A percentile compares a stretch with the other conserved stretches of the same genome.
Evolutionary conservation across 176 grass and related monocot species (phyloP).

Genomic region (Rhynchospora tenuis): DNA sequence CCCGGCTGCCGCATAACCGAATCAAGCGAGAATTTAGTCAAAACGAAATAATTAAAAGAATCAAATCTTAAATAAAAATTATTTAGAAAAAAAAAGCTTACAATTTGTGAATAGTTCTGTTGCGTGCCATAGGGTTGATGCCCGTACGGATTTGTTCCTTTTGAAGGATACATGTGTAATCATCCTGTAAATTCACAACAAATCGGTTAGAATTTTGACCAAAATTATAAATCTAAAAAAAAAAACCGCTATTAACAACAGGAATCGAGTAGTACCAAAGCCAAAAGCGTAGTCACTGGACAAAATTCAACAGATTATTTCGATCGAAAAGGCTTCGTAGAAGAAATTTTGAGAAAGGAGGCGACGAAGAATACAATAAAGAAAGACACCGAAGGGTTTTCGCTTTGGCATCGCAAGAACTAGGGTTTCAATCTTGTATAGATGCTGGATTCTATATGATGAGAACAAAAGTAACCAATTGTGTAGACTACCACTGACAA

Average conservation of each 20-base stretch:
- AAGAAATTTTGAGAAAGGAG: neutral
- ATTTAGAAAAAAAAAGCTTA: slow-evolving; percentile 22
- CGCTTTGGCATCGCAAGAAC: neutral
- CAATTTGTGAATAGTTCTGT: slow-evolving; percentile 64
- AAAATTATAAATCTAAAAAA: neutral
- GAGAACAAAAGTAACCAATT: neutral
- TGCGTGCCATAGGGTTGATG: slow-evolving; percentile 54
- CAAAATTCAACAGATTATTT: neutral
- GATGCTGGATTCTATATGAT: neutral
- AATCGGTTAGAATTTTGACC: neutral
- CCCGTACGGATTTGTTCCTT: slow-evolving; percentile 61
- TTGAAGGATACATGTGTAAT: slow-evolving; percentile 57
- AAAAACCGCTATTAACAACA: neutral
- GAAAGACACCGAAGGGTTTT: neutral
- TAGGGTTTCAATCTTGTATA: neutral
- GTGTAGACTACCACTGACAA: neutral
- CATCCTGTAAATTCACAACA: neutral
- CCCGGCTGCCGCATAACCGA: slow-evolving; percentile 42
- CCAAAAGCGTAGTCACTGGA: neutral
- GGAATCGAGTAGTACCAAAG: neutral
- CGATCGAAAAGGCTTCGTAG: neutral
- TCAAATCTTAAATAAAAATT: neutral
- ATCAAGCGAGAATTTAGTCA: slow-evolving; percentile 17
- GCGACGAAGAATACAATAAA: neutral
- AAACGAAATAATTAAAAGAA: slow-evolving; percentile 1